Percentiles rank a stretch among this genome's conserved stretches.
Conservation (phyloP, 2,329 filamentous ascomycete species). For the Diatrype stigma region DNA sequence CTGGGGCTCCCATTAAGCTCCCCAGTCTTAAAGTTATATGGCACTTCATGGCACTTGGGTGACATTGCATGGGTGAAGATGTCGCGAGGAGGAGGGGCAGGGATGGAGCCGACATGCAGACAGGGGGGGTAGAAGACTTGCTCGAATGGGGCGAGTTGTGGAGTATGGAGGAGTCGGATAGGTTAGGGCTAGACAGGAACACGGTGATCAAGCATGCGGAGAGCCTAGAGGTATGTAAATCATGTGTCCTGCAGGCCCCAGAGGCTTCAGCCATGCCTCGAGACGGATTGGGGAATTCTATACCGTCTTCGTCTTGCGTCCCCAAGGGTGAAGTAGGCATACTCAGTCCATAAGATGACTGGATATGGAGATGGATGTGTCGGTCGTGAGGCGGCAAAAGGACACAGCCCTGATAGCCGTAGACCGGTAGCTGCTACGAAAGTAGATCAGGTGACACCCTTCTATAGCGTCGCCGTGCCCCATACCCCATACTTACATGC, state of each 20-base stretch:
- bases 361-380: neutral
- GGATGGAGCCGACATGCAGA: slow-evolving; percentile 17
- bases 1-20: slow-evolving; percentile 17
- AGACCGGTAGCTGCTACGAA: neutral
- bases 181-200: neutral
- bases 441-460: neutral
- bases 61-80: slow-evolving; percentile 19
- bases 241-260: neutral
- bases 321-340: no score
- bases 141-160: slow-evolving; percentile 20
- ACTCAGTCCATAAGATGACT: no score
- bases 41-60: slow-evolving; percentile 21
- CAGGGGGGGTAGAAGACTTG: slow-evolving; percentile 13
- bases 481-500: no score
- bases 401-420: neutral
- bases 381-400: neutral
- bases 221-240: neutral
- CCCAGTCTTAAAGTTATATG: slow-evolving; percentile 14
- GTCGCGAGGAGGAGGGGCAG: slow-evolving; percentile 15
- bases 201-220: neutral
- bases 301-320: no score
- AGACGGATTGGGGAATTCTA: neutral
- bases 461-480: neutral
- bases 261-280: neutral
- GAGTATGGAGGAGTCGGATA: slow-evolving; percentile 7